Base-by-base conservation (phyloP, 371 early-diverging fungal genomes). In the Blastocladiella emersonii region DNA sequence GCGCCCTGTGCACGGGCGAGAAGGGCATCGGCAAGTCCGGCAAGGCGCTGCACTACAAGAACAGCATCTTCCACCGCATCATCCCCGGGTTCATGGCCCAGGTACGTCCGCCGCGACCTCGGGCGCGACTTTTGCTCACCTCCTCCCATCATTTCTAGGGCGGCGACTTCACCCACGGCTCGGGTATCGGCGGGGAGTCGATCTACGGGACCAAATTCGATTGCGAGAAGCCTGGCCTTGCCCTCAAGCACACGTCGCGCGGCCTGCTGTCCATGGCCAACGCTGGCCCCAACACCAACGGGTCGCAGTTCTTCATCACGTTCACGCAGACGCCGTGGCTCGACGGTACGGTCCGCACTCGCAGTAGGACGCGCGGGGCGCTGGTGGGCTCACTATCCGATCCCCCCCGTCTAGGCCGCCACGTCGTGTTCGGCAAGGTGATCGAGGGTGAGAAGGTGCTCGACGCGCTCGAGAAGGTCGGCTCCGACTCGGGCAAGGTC, bases 181-280 rank as follows among this genome's bases (percentile, higher is more conserved):
- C 82, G 57, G 83, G 83, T 12, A 77, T 75, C 6, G 85, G 85
- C n/a, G 80, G 82, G 5, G 71, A 78, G 56, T 61, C 37, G 61
- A n/a, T 64, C 49, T 72, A 87, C 65, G 72, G 71, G 4, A 10
- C 41, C 48, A 56, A 64, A 64, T 87, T 87, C 66, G 65, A 64
- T 1, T 85, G 92, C 70, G 87, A 87, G 65, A 79, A 80, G n/a
- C n/a, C n/a, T n/a, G n/a, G n/a, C 62, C 83, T 84, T 68, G 68
- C 61, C 5, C 61, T 76, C 6, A 68, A 71, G 45, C 87, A 87
- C 67, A 64, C 67, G 37, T 67, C 63, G 66, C 61, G 75, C 67
- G 72, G 74, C 68, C 62, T 70, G 34, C 66, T 78, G 10, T 73
- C 73, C 25, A 86, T 86, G 87, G 87, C 87, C n/a, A 86, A 86